Base-by-base conservation (phyloP, 345 rosid genomes). In the Anastatica hierochuntica region DNA sequence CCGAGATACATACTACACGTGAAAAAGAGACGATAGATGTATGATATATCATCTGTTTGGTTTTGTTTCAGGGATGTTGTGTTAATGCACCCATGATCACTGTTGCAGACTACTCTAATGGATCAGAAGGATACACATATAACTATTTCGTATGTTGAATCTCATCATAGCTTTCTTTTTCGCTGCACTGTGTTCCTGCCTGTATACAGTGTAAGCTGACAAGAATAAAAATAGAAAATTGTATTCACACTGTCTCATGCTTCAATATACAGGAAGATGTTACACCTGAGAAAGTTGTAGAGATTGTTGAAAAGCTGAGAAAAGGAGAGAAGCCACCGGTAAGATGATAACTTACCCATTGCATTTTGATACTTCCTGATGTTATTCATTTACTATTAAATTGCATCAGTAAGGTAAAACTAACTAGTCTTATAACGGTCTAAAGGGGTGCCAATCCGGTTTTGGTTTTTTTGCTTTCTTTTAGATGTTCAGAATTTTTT, bases 1-100 rank as follows among this genome's bases (percentile, higher is more conserved):
- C n/a, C n/a, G n/a, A n/a, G n/a, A n/a, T n/a, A n/a, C n/a, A n/a
- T n/a, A n/a, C n/a, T n/a, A n/a, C n/a, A n/a, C n/a, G n/a, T n/a
- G n/a, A n/a, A n/a, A n/a, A 50, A 16, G 10, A 30, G 20, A 18
- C 5, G 29, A 10, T 23, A 10, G 1, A n/a, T n/a, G n/a, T n/a
- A n/a, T n/a, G n/a, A n/a, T n/a, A 27, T 60, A 43, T 53, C 19
- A 53, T 47, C 33, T 34, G 2, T 47, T 34, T 53, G 67, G 18
- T 14, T 62, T 65, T 70, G 19, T 54, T 72, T 68, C 83, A 94
- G 97, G 97, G 96, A 71, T 80, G 95, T 63, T 94, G 97, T 52
- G 99, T 88, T 30, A 94, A 94, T 59, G 97, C 99, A 49, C 99
- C 95, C 30, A 94, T 94, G 99, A 94, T 94, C 67, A 85, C 95